Evolutionary conservation across 2,329 filamentous ascomycete species (phyloP).

Genomic region (Fusarium sp.): DNA sequence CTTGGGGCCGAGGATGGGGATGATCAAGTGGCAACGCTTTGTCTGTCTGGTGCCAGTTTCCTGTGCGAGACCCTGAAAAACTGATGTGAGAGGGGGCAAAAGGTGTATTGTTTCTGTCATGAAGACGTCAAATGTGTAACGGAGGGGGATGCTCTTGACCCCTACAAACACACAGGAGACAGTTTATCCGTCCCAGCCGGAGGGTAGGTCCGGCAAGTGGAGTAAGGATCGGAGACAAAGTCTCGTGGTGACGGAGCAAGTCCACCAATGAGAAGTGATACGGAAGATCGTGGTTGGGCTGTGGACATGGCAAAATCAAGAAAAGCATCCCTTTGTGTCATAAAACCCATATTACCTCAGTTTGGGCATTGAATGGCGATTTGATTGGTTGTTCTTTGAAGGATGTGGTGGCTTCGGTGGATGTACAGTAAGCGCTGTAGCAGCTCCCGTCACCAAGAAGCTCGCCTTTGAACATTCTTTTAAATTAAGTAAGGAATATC

Average conservation of each 20-base stretch:
- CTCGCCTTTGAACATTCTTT: neutral
- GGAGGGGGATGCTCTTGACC: neutral
- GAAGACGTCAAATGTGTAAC: conserved; percentile 13
- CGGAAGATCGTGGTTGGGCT: neutral
- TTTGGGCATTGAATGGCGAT: neutral
- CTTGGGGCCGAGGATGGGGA: neutral
- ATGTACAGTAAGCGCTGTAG: neutral
- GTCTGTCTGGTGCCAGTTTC: neutral
- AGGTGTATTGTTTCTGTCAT: neutral
- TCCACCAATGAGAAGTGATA: conserved; percentile 10
- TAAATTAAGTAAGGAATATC: no score
- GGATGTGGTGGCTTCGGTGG: neutral
- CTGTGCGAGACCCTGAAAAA: conserved; percentile 25
- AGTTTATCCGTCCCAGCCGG: conserved; percentile 10
- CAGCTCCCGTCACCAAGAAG: neutral
- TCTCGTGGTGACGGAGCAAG: conserved; percentile 10
- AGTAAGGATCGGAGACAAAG: neutral
- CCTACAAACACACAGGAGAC: neutral
- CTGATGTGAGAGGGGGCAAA: conserved; percentile 1
- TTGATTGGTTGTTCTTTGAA: neutral
- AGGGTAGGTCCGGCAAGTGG: neutral
- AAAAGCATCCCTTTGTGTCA: neutral
- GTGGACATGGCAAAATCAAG: neutral
- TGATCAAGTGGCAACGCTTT: neutral
- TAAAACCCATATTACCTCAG: neutral